phyloP scores from a whole-genome alignment of 2,329 filamentous ascomycete species.

The Penicillium paneum region DNA sequence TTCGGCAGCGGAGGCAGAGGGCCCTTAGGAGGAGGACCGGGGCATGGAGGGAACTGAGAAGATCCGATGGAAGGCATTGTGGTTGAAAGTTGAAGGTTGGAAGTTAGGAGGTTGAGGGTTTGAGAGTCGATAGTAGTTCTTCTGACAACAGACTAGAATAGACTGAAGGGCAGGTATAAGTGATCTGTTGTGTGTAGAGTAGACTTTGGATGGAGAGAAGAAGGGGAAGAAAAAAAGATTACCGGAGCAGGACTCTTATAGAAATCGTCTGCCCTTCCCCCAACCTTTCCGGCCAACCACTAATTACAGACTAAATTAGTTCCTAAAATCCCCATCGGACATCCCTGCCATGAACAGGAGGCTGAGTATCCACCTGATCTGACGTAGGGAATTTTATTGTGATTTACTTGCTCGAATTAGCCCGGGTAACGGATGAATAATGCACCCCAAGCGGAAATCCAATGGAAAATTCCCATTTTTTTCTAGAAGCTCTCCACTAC shows the following conservation, averaged over 20 bases:
- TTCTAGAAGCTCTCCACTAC: conserved; percentile 28
- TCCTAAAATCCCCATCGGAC: conserved; percentile 14
- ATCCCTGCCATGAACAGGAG: conserved; percentile 31
- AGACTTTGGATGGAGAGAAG: background rate
- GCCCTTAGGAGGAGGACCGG: conserved; percentile 39
- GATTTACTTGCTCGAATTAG: conserved; percentile 12
- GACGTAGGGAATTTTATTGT: conserved; percentile 26
- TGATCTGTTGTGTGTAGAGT: background rate
- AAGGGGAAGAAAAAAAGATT: background rate
- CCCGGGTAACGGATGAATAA: conserved; percentile 15
- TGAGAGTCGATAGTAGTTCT: conserved; percentile 6
- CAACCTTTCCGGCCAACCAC: conserved; percentile 9
- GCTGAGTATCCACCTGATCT: conserved; percentile 29
- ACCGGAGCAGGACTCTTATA: conserved; percentile 7
- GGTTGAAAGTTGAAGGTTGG: conserved; percentile 3
- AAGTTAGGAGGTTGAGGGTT: background rate
- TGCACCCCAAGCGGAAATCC: conserved; percentile 22
- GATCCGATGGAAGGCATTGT: conserved; percentile 38
- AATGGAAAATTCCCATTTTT: conserved; percentile 22
- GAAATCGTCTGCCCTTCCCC: conserved; percentile 1
- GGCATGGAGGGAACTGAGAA: conserved; percentile 41
- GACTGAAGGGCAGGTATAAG: background rate
- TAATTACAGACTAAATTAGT: conserved; percentile 18
- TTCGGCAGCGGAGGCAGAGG: conserved; percentile 40
- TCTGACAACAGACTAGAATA: background rate